Evolutionary conservation across 2,329 filamentous ascomycete genomes (phyloP), one percentile per base, ranked within the genome.

Genomic region (Exophiala oligosperma): DNA sequence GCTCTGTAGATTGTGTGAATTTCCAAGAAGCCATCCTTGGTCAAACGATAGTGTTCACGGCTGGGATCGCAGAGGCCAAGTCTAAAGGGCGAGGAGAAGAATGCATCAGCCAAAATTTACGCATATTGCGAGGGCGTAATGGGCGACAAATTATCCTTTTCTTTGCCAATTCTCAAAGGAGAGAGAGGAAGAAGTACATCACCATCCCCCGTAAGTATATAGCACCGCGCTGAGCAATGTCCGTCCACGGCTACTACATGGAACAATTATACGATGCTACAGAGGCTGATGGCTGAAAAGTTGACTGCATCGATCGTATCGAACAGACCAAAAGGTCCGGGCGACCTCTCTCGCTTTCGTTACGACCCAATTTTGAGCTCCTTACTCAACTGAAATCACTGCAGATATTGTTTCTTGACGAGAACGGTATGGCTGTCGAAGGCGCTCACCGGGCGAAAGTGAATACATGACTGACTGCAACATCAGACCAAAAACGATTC

Each of bases 41-140:
- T 14, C 71, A 74, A 3, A 72, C 71, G 52, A 64, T 77, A 29
- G 57, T 74, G 24, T 74, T 76, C 49, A 72, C 75, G 32, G 73
- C 72, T 0, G 74, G 74, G 0, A 74, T 77, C 52, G 74, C 74
- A 1, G 73, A 76, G 55, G 74, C 73, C 43, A 75, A 74, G 47
- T 76, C 74, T 44, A 77, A 76, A 59, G 74, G 74, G 7, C 72
- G 74, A 6, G 74, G 74, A 0, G 74, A 77, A 57, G 74, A 77
- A 67, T 76, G 74, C 53, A 76, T 77, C 66, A 76, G 73, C 50
- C 74, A 77, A 62, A 77, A 77, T 55, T 57, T 77, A 14, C 72
- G 74, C 3, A 69, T 76, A 7, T 66, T 76, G 2, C 72, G 71
- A 1, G 71, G 70, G 1, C 60, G 64, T 1, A 74, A 72, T 24